Base-by-base conservation (phyloP, 352 stramenopile genomes). In the Phytophthora colocasiae region DNA sequence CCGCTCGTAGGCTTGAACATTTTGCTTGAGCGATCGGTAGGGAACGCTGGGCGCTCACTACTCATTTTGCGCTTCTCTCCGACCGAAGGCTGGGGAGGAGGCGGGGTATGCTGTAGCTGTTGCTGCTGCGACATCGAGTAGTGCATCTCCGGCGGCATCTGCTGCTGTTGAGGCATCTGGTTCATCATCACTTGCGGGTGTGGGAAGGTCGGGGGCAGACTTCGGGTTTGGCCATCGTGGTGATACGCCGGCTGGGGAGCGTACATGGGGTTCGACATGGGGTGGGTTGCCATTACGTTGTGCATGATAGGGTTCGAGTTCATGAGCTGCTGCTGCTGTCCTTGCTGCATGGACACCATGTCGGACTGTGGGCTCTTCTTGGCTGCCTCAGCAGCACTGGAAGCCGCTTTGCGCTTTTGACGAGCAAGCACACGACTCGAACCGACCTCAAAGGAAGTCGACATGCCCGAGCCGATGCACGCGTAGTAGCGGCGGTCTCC, bases 381-480 rank as follows among this genome's bases (percentile, higher is more conserved):
- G 6, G 32, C 61, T 1, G 55, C 24, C 3, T 74, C 58, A 15
- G 50, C 46, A 29, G 66, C 67, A n/a, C 61, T 78, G n/a, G 74
- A 79, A 24, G 83, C 84, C 0, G 87, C 85, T 69, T 95, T 95
- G 63, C 87, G 80, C 65, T 95, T 95, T 66, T 95, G 87, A 3
- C 87, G 85, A 3, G 87, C 87, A 7, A 95, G 73, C 47, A 95
- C 87, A 19, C 87, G 87, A 43, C 81, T 92, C 19, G 87, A 95
- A 3, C 87, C 87, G 15, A 95, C 87, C 67, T 95, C 87, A 55
- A 95, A 95, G 8, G 83, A 86, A 48, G 87, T 93, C 31, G 85
- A 93, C 85, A 93, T 93, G 43, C 87, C 87, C 24, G 87, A 95
- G 57, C 85, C 87, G 34, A 95, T 93, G 71, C 87, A 95, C 31